Evolutionary conservation across 371 early-diverging fungal species (phyloP).

Genomic region (Rhizomucor miehei): DNA sequence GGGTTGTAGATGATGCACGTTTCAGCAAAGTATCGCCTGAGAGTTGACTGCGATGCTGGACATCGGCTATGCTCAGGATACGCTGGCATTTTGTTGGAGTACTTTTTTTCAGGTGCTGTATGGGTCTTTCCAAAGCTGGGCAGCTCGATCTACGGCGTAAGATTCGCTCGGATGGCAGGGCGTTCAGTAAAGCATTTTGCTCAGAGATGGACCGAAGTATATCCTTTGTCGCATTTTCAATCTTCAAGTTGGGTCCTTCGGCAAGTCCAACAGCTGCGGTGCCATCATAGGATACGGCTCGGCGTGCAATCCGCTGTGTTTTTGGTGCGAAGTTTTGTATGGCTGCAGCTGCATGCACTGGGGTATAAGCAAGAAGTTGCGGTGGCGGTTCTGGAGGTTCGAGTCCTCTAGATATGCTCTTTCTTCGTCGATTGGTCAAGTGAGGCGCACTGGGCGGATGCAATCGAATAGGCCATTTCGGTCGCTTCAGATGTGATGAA

Average conservation of each 20-base stretch:
- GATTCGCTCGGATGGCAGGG: not conserved
- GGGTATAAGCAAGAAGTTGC: not conserved
- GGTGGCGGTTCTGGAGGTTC: constrained; percentile 2
- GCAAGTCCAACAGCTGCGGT: too few relatives aligned
- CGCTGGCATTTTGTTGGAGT: not conserved
- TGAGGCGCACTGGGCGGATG: too few relatives aligned
- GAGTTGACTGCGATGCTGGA: not conserved
- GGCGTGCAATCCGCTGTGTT: too few relatives aligned
- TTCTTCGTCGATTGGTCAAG: too few relatives aligned
- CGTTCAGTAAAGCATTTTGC: too few relatives aligned
- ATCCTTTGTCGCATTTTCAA: too few relatives aligned
- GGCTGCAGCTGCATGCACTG: not conserved
- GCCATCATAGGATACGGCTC: too few relatives aligned
- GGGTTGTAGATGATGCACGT: not conserved
- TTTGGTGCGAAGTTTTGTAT: too few relatives aligned
- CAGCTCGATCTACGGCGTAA: not conserved
- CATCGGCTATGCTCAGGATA: not conserved
- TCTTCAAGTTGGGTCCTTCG: too few relatives aligned
- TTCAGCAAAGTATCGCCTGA: not conserved
- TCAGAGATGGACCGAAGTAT: too few relatives aligned
- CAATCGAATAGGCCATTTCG: too few relatives aligned
- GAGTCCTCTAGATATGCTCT: not conserved
- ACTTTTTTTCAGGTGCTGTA: not conserved
- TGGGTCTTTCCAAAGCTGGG: not conserved
- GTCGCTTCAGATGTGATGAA: too few relatives aligned